Percentiles rank a stretch among this genome's conserved stretches.
Evolutionary conservation across 2,329 filamentous ascomycete species (phyloP).

Genomic region (Lojkania enalia): DNA sequence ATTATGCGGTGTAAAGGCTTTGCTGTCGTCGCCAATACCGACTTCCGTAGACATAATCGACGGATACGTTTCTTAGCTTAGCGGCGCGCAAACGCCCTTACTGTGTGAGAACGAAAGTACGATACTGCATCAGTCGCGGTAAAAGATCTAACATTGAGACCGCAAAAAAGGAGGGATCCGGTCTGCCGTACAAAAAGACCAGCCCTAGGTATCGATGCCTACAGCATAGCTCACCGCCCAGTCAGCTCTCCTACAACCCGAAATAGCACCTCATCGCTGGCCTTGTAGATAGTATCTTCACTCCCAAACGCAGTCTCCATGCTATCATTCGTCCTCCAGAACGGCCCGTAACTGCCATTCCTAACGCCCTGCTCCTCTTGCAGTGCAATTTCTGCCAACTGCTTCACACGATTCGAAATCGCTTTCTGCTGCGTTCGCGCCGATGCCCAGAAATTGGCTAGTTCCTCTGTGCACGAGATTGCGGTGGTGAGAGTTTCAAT

Average conservation of each 20-base stretch:
- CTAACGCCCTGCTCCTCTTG: slow-evolving; percentile 38
- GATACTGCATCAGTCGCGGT: too few species aligned
- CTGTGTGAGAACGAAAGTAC: too few species aligned
- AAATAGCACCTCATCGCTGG: slow-evolving; percentile 33
- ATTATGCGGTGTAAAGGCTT: too few species aligned
- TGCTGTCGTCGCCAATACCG: too few species aligned
- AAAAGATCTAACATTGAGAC: not conserved
- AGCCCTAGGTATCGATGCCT: not conserved
- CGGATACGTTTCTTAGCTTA: too few species aligned
- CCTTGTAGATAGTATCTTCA: slow-evolving; percentile 51
- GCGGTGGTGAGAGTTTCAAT: slow-evolving; percentile 60
- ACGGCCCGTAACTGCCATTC: slow-evolving; percentile 37
- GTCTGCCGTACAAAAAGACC: not conserved
- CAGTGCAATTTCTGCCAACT: slow-evolving; percentile 47
- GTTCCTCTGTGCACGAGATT: slow-evolving; percentile 58
- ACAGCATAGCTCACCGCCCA: slow-evolving; percentile 8
- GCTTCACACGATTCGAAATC: slow-evolving; percentile 52
- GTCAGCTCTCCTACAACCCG: slow-evolving; percentile 30
- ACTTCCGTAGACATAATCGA: too few species aligned
- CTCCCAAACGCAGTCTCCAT: slow-evolving; percentile 48
- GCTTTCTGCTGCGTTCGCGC: slow-evolving; percentile 56
- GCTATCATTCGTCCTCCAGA: slow-evolving; percentile 40
- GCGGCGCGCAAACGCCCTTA: too few species aligned
- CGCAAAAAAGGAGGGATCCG: slow-evolving; percentile 1
- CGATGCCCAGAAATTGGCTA: slow-evolving; percentile 64